Evolutionary conservation across 768 basidiomycete species (phyloP), one percentile per base, ranked within the genome.

Genomic region (Lentinus brumalis): DNA sequence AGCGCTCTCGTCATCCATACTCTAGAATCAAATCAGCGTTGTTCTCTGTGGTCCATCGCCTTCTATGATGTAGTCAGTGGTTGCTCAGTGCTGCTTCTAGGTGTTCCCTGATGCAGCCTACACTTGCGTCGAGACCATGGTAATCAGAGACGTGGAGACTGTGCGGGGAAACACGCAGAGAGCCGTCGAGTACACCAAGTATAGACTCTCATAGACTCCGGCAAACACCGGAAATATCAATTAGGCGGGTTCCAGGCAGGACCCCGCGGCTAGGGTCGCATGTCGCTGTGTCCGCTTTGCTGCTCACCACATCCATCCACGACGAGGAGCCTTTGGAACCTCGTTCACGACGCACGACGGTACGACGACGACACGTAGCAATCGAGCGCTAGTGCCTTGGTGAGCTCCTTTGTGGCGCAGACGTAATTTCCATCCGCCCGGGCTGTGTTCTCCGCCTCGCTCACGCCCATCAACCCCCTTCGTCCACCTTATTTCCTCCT

Each of bases 391-490:
- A 11, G 35, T 35, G 35, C 1, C 35, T 47, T 50, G 12, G 53
- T 51, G 53, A 56, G 55, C 55, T 11, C 53, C 60, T 56, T 61
- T 52, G 60, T 53, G 39, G 14, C 44, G 18, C 57, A 51, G 56
- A 62, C 61, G 61, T 63, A 63, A 63, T 63, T 54, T 55, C 21
- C 46, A 18, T 49, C 46, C 46, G 18, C 21, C 26, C 57, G 62
- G 62, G 49, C 57, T 59, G 39, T 59, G 30, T 47, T 63, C 53
- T 53, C 57, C 57, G 62, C 54, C 42, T 56, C 53, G 40, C 54
- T 31, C 50, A 52, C 53, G 44, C 59, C 56, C 63, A 52, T 59
- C 62, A 55, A 18, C 53, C 42, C 47, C 45, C 55, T 32, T 54
- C 51, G 53, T 51, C 54, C 45, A 31, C 58, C 39, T 59, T 53